Evolutionary conservation across 1,284 basidiomycete genomes (phyloP), one percentile per base, ranked within the genome.

Genomic region (Naganishia sp.): DNA sequence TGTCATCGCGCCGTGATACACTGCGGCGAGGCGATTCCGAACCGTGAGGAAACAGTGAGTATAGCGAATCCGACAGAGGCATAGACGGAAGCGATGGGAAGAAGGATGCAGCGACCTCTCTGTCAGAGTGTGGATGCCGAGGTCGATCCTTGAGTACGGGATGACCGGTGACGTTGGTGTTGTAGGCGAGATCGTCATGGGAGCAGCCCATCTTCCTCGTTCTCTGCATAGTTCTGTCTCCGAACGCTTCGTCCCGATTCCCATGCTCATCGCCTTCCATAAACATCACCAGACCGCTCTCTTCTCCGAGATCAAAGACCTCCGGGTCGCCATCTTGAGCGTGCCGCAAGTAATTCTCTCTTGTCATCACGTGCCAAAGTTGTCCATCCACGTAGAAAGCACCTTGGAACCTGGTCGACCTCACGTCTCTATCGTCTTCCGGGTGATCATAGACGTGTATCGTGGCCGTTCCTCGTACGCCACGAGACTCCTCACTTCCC

Each of bases 351-450:
- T 92, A 93, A 72, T 87, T 87, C 31, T 87, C 86, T 71, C 83
- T 84, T 15, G 88, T 88, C 77, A 88, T 82, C 70, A 93, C 82
- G 74, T 91, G 88, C 78, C 90, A 86, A n/a, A 84, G 81, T 65
- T 86, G 81, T 21, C 90, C 90, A 54, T 85, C 78, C 18, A 85
- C 83, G 10, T 84, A 84, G 79, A 92, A 92, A 9, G 87, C 86
- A 64, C 91, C 91, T 74, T 92, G 89, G 74, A 87, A 90, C 2
- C 84, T 75, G 2, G 88, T 87, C 4, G 84, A 71, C 86, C 77
- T 75, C 88, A 86, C 2, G 90, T 83, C 74, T 86, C 84, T 70
- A 39, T 48, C 61, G 3, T 68, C 64, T 39, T 63, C 70, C 16
- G 39, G 61, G 16, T 69, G 54, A 5, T 70, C 70, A 50, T 63